Percentiles rank a stretch among this genome's conserved stretches.
phyloP scores from a whole-genome alignment of 2,329 filamentous ascomycete species.

The Arthrobotrys iridis region DNA sequence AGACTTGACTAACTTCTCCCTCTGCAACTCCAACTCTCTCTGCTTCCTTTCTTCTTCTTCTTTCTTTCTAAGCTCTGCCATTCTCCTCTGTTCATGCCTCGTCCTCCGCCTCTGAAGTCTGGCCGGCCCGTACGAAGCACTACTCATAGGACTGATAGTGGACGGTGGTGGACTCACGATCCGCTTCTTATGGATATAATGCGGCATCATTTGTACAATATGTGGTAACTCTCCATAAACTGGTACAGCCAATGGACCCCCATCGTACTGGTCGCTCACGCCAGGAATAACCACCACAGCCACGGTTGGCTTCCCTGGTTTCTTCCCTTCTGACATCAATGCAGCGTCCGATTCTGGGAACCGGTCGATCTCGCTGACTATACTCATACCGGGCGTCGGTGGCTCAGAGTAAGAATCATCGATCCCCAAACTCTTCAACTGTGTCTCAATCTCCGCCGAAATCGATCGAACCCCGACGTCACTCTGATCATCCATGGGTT shows the following conservation, averaged over 20 bases:
- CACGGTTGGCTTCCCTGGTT: conserved; percentile 47
- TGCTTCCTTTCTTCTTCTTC: conserved; percentile 11
- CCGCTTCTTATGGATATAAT: conserved; percentile 48
- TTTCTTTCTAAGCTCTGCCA: conserved; percentile 25
- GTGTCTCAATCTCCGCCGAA: conserved; percentile 44
- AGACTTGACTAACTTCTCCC: conserved; percentile 17
- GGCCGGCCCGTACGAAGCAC: conserved; percentile 47
- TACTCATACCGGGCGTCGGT: conserved; percentile 46
- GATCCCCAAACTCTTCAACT: conserved; percentile 41
- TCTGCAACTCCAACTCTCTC: not conserved
- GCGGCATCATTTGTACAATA: conserved; percentile 52
- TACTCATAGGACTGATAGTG: conserved; percentile 53
- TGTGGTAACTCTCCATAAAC: conserved; percentile 51
- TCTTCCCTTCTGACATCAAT: conserved; percentile 39
- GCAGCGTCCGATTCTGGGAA: conserved; percentile 45
- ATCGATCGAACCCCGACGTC: conserved; percentile 19
- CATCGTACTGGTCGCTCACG: conserved; percentile 47
- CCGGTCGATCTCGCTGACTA: conserved; percentile 43
- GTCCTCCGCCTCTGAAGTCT: conserved; percentile 39
- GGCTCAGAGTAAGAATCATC: conserved; percentile 51
- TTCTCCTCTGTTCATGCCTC: conserved; percentile 38
- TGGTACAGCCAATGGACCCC: conserved; percentile 37
- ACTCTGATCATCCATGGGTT: conserved; percentile 26
- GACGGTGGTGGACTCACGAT: conserved; percentile 50
- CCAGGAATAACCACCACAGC: conserved; percentile 50